Base-by-base conservation (phyloP, 768 basidiomycete species). In the Lactarius tabidus region DNA sequence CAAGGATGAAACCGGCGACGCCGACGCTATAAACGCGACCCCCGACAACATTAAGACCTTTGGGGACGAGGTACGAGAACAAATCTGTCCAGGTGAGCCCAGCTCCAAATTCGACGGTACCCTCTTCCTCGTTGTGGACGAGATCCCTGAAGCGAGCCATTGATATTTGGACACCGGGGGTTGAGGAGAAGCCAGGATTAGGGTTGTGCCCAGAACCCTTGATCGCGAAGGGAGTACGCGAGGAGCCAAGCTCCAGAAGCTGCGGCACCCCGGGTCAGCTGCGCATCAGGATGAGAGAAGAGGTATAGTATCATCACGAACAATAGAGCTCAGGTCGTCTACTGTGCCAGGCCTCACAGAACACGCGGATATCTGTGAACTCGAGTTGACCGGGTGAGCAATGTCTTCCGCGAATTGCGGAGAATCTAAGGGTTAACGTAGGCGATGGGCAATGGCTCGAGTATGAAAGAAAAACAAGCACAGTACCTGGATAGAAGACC, bases 71-170 rank as follows among this genome's bases (percentile, higher is more conserved):
- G 10, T 38, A 60, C 31, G 51, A 67, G 52, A 68, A 70, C 28
- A 71, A 64, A 9, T 70, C 60, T 39, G 71, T 70, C 70, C 70
- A 71, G 18, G 65, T 65, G 15, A 59, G 53, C 20, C 70, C 69
- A 14, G 69, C 57, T 17, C 67, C 59, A 38, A 67, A 28, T 15
- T 56, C 53, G 26, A 59, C 59, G 17, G 66, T 62, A 14, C 41
- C 8, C n/a, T n/a, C 58, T 23, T 23, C 20, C 23, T 26, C 55
- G 41, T 64, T 20, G 26, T 62, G 60, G 17, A 35, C 48, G 45
- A 59, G 57, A 1, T 51, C 51, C 20, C 53, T 59, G 58, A 70
- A 70, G 3, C 52, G 29, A 17, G 64, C 17, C 66, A 70, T 65
- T 5, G 67, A 35, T 33, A 71, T 71, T 18, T 65, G 69, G 23